Conservation (phyloP, 2,329 filamentous ascomycete genomes). For the Fusarium avenaceum region DNA sequence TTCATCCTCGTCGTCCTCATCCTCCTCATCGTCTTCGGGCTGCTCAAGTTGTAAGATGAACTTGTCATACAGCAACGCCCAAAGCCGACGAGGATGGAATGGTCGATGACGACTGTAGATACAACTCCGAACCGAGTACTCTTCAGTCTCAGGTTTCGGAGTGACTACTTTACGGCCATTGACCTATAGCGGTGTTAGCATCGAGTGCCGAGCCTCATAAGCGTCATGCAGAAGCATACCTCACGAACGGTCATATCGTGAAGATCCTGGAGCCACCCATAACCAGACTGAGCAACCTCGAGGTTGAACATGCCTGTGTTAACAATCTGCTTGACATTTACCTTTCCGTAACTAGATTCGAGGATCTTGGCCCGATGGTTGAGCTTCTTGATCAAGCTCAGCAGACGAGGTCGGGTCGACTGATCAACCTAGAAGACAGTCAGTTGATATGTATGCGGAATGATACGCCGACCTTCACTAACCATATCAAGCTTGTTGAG, state of each 20-base stretch:
- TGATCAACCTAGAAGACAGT: slow-evolving; percentile 52
- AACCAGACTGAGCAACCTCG: slow-evolving; percentile 72
- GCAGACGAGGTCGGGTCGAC: slow-evolving; percentile 61
- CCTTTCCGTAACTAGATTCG: slow-evolving; percentile 69
- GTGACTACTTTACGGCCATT: slow-evolving; percentile 67
- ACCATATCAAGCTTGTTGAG: slow-evolving; percentile 79
- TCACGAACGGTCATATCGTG: slow-evolving; percentile 75
- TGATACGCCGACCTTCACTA: background rate
- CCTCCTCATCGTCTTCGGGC: slow-evolving; percentile 53
- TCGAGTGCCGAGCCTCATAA: too few relatives aligned
- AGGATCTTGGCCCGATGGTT: slow-evolving; percentile 77
- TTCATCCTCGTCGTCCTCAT: slow-evolving; percentile 53
- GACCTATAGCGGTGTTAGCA: slow-evolving; percentile 48
- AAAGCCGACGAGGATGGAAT: slow-evolving; percentile 64
- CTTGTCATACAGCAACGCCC: slow-evolving; percentile 61
- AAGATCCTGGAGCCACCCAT: slow-evolving; percentile 78
- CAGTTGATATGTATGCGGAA: background rate
- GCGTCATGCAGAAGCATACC: slow-evolving; percentile 50
- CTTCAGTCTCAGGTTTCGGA: slow-evolving; percentile 78
- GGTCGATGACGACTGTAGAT: slow-evolving; percentile 74
- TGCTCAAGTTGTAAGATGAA: slow-evolving; percentile 65
- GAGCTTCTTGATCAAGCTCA: slow-evolving; percentile 69
- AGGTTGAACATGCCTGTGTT: slow-evolving; percentile 76
- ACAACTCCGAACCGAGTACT: slow-evolving; percentile 79
- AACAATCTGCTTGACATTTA: slow-evolving; percentile 73